These are phyloP conservation scores for Herpetospermum pedunculosum DNA, from an alignment of 306 rosid genomes.

Conservation along the genomic window DNA sequence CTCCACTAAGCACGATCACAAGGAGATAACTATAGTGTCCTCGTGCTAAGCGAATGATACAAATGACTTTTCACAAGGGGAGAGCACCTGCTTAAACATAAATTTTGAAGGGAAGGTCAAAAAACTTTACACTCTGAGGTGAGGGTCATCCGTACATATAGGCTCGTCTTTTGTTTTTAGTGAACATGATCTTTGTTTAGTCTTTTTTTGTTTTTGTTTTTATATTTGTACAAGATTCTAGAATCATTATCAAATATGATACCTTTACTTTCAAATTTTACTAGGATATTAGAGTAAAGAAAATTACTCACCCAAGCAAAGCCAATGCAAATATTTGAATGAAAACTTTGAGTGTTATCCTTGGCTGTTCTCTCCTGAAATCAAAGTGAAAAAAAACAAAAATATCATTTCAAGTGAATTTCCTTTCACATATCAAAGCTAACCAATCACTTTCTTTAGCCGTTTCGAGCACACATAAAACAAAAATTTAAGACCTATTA, in stretches of 20 bases:
- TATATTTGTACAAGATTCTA: not conserved
- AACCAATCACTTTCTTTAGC: not conserved
- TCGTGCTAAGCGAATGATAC: too few species aligned
- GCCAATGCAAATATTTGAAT: constrained; percentile 62
- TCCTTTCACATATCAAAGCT: not conserved
- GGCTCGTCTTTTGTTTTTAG: too few species aligned
- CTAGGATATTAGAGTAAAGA: not conserved
- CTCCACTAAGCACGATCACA: too few species aligned
- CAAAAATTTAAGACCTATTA: too few species aligned
- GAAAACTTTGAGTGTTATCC: constrained; percentile 54
- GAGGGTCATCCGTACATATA: too few species aligned
- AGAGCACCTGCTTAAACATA: too few species aligned
- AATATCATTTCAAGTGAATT: not conserved
- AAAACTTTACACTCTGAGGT: too few species aligned
- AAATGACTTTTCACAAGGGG: too few species aligned
- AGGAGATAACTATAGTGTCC: too few species aligned
- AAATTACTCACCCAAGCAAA: constrained; percentile 64
- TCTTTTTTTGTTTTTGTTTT: not conserved
- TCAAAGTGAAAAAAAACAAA: not conserved
- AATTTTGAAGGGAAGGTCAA: too few species aligned
- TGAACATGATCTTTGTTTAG: too few species aligned
- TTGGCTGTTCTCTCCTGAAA: constrained; percentile 72
- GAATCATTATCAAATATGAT: not conserved
- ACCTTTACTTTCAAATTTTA: not conserved
- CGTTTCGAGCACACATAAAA: too few species aligned